Conservation (phyloP, 2,329 filamentous ascomycete genomes). For the Fusarium miscanthi region DNA sequence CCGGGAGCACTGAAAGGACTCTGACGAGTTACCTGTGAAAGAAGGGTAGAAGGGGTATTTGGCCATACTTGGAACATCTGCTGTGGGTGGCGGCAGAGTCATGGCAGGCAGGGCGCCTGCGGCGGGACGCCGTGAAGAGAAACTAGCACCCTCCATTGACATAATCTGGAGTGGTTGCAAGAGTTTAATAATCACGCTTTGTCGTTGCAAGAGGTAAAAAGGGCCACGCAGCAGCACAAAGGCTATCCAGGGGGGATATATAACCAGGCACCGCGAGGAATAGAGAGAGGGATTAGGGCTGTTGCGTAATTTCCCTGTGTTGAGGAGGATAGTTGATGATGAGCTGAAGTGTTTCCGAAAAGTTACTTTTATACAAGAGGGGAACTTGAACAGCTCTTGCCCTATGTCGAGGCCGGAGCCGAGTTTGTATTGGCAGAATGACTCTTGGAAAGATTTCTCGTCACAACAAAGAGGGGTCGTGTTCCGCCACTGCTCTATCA, state of each 20-base stretch:
- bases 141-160: constrained; percentile 49
- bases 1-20: constrained; percentile 40
- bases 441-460: constrained; percentile 27
- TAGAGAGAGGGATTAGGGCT: background rate
- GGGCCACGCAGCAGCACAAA: background rate
- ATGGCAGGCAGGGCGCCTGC: constrained; percentile 50
- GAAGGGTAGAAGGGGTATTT: constrained; percentile 40
- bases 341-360: background rate
- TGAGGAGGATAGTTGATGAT: background rate
- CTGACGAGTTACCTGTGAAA: constrained; percentile 35
- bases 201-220: background rate
- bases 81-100: constrained; percentile 51
- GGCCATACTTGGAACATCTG: constrained; percentile 53
- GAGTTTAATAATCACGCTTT: background rate
- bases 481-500: constrained; percentile 13
- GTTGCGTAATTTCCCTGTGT: background rate
- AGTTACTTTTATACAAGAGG: background rate
- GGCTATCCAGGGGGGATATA: background rate
- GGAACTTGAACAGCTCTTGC: background rate
- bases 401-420: background rate
- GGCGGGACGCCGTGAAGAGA: constrained; percentile 50
- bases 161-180: background rate
- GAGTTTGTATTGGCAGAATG: constrained; percentile 9
- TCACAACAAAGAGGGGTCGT: constrained; percentile 13
- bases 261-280: background rate